phyloP scores from a whole-genome alignment of 2,329 filamentous ascomycete species.

The Aspergillus piperis region DNA sequence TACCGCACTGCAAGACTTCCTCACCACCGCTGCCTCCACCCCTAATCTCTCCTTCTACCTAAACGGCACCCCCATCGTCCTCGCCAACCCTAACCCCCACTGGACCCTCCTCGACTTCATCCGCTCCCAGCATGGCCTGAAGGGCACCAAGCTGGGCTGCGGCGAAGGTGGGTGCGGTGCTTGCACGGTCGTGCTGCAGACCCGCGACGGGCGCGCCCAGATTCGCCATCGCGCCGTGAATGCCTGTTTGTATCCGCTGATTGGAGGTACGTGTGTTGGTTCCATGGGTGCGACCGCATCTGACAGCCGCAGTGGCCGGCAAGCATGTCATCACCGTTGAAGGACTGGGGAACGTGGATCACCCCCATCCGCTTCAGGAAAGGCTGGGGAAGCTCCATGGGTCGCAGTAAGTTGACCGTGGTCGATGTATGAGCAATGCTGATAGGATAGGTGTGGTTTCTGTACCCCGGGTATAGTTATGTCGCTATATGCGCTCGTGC shows the following conservation, averaged over 20 bases:
- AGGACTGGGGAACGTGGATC: slow-evolving; percentile 78
- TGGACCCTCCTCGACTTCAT: slow-evolving; percentile 75
- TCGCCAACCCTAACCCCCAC: slow-evolving; percentile 81
- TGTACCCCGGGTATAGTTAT: slow-evolving; percentile 92
- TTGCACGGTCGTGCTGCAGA: slow-evolving; percentile 70
- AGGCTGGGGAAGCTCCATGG: slow-evolving; percentile 83
- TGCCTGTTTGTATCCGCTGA: slow-evolving; percentile 82
- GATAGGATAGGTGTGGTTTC: slow-evolving; percentile 62
- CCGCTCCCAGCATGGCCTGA: slow-evolving; percentile 70
- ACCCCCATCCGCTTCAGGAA: slow-evolving; percentile 80
- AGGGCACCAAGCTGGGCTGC: slow-evolving; percentile 72
- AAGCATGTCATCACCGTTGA: slow-evolving; percentile 94
- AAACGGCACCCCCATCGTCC: slow-evolving; percentile 67
- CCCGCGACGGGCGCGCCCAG: slow-evolving; percentile 60
- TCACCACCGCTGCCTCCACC: neutral
- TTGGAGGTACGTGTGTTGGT: slow-evolving; percentile 51
- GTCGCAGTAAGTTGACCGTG: slow-evolving; percentile 56
- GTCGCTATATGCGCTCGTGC: slow-evolving; percentile 33
- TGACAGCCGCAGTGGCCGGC: slow-evolving; percentile 63
- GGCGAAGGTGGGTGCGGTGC: slow-evolving; percentile 88
- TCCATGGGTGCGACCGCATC: neutral
- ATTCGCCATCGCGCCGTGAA: slow-evolving; percentile 90
- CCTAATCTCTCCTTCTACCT: slow-evolving; percentile 76
- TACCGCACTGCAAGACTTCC: slow-evolving; percentile 56
- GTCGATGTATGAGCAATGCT: neutral